A percentile compares a stretch with the other conserved stretches of the same genome.
Evolutionary conservation across 2,329 filamentous ascomycete species (phyloP).

Genomic region (Mycosphaerella sp.): DNA sequence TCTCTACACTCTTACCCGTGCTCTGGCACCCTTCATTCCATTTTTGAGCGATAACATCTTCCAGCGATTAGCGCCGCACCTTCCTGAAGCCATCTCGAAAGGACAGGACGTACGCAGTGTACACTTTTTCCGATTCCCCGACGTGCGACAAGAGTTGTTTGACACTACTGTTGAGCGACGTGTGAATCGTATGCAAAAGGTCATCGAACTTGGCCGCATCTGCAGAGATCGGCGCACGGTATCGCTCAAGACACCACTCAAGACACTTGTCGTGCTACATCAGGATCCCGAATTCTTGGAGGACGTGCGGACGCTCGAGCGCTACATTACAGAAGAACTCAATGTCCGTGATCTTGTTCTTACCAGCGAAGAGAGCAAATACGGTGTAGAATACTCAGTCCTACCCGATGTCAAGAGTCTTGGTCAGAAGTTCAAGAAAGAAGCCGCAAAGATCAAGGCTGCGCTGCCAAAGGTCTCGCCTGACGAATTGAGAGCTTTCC

Average conservation of each 20-base stretch:
- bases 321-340: conserved; percentile 86
- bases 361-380: conserved; percentile 79
- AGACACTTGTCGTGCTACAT: conserved; percentile 84
- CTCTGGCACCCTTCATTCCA: conserved; percentile 88
- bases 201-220: conserved; percentile 84
- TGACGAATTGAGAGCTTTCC: conserved; percentile 73
- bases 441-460: conserved; percentile 85
- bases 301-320: conserved; percentile 76
- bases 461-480: conserved; percentile 72
- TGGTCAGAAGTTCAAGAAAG: conserved; percentile 96
- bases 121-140: conserved; percentile 86
- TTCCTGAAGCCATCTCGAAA: conserved; percentile 60
- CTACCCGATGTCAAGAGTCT: conserved; percentile 88
- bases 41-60: conserved; percentile 97
- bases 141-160: conserved; percentile 82
- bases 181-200: conserved; percentile 86
- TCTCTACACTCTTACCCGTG: conserved; percentile 78
- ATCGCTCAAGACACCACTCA: conserved; percentile 83
- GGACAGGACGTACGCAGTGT: conserved; percentile 75
- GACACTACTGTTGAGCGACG: conserved; percentile 78
- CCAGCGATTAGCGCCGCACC: conserved; percentile 70
- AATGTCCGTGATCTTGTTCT: conserved; percentile 83
- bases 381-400: conserved; percentile 87
- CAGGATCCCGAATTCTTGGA: conserved; percentile 74
- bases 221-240: conserved; percentile 79